Conservation (phyloP, 805 yeast species). For the Saccharomycopsis fodiens region DNA sequence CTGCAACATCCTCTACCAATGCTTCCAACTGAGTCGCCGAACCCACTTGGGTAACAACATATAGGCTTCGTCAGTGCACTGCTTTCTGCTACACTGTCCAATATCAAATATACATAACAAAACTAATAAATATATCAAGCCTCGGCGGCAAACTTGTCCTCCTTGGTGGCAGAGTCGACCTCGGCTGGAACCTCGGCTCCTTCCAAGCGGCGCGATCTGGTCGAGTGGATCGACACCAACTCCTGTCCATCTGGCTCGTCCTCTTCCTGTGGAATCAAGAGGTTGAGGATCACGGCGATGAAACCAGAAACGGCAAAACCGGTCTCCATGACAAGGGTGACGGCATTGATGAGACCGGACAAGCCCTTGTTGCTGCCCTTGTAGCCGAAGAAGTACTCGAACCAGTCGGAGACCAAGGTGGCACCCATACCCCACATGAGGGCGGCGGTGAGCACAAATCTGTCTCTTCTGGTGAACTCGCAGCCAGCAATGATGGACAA, state of each 20-base stretch:
- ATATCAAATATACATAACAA: too few species aligned
- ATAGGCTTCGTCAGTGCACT: too few species aligned
- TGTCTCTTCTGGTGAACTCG: slow-evolving; percentile 58
- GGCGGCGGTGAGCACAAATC: slow-evolving; percentile 63
- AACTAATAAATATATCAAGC: too few species aligned
- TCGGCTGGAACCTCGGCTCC: slow-evolving; percentile 6
- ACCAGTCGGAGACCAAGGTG: slow-evolving; percentile 58
- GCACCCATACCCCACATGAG: slow-evolving; percentile 63
- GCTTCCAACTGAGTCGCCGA: too few species aligned
- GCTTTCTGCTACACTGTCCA: too few species aligned
- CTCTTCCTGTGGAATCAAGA: slow-evolving; percentile 52
- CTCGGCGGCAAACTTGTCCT: neutral
- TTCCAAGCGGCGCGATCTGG: slow-evolving; percentile 18
- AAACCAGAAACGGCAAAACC: slow-evolving; percentile 68
- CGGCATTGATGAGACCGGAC: slow-evolving; percentile 59
- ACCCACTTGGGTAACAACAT: too few species aligned
- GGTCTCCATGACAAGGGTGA: slow-evolving; percentile 61
- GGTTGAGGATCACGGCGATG: slow-evolving; percentile 52
- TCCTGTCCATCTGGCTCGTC: slow-evolving; percentile 33
- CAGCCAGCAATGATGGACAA: slow-evolving; percentile 49
- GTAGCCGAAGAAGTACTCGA: slow-evolving; percentile 56
- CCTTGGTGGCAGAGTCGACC: slow-evolving; percentile 3
- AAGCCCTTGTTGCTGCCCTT: slow-evolving; percentile 49
- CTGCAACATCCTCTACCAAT: too few species aligned
- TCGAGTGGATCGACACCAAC: slow-evolving; percentile 18